Evolutionary conservation across 164 flowering plant species (phyloP), one percentile per base, ranked within the genome.

Genomic region (Dillenia turbinata): DNA sequence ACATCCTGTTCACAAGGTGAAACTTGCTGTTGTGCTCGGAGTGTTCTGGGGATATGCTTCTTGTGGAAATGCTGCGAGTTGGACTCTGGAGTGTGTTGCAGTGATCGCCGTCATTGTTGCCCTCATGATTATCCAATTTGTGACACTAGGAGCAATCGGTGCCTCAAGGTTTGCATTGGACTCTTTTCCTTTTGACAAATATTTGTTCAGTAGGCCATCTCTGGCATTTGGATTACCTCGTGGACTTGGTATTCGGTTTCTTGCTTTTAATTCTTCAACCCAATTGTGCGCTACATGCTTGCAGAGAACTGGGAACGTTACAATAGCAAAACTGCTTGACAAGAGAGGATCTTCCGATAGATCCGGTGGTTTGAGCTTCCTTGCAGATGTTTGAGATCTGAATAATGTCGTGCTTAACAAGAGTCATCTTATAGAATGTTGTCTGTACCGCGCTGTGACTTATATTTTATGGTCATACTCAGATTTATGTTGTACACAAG

Each of bases 41-140:
- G 59, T 12, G 7, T 89, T 44, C 46, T 91, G 3, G 95, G 99
- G 19, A 45, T 94, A 43, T 94, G 99, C 75, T 55, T 91, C 13
- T 73, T 78, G 12, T 94, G 97, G 97, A 82, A 81, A 59, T 94
- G 99, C 59, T 94, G 97, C 43, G 84, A 54, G 62, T 45, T 78
- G 64, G 71, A 79, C 9, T 74, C 89, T 66, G 96, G 95, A 6
- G 89, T 91, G 12, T 94, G 99, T 62, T 94, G 99, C 51, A 78
- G 81, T 66, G 97, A 91, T 53, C 70, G 72, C 10, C 60, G 22
- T 8, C 85, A 81, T 47, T 94, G 99, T 62, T 93, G 98, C 73
- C 98, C 98, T 11, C 77, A 69, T 44, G 87, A 87, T 69, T 85
- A 88, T 80, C 98, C 98, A 12, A 57, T 83, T 59, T 90, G 98